A percentile compares a stretch with the other conserved stretches of the same genome.
These are phyloP conservation scores for Pleurostoma richardsiae DNA, from an alignment of 2,329 filamentous ascomycete genomes.

Conservation along the genomic window DNA sequence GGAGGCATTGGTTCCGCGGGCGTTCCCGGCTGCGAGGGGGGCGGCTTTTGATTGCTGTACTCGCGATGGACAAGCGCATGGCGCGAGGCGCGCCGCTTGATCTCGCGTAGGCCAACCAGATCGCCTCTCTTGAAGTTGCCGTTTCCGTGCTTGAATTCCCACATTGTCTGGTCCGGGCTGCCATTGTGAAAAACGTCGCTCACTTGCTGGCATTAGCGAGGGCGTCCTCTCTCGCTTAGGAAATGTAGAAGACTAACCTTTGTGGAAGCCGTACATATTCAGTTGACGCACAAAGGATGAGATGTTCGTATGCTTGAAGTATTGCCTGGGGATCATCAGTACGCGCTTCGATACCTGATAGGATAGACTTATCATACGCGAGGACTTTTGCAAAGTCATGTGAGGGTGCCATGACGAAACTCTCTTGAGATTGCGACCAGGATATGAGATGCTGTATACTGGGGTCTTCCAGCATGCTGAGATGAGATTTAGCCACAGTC, in stretches of 20 bases:
- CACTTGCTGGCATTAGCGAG: conserved; percentile 46
- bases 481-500: not conserved
- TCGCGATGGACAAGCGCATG: conserved; percentile 92
- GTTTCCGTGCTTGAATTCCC: conserved; percentile 98
- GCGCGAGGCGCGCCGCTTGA: conserved; percentile 88
- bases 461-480: conserved; percentile 92
- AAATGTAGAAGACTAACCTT: conserved; percentile 55
- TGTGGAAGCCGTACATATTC: conserved; percentile 99
- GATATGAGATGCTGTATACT: conserved; percentile 93
- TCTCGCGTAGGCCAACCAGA: conserved; percentile 83
- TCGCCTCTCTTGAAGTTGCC: conserved; percentile 96
- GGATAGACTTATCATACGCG: conserved; percentile 52
- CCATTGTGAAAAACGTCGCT: conserved; percentile 98
- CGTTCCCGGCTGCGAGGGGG: conserved; percentile 74
- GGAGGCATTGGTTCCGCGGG: conserved; percentile 73
- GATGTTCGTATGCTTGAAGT: conserved; percentile 99
- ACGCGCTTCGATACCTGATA: too few relatives aligned
- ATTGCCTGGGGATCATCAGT: conserved; percentile 59
- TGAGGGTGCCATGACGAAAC: conserved; percentile 97
- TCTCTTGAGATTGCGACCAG: conserved; percentile 90
- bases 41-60: conserved; percentile 73
- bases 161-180: conserved; percentile 86
- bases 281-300: conserved; percentile 96
- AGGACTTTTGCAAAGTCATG: conserved; percentile 97
- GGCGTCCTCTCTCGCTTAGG: too few relatives aligned